These are phyloP conservation scores for Hemileccinum rubropunctum DNA, from an alignment of 768 basidiomycete genomes.

Conservation along the genomic window DNA sequence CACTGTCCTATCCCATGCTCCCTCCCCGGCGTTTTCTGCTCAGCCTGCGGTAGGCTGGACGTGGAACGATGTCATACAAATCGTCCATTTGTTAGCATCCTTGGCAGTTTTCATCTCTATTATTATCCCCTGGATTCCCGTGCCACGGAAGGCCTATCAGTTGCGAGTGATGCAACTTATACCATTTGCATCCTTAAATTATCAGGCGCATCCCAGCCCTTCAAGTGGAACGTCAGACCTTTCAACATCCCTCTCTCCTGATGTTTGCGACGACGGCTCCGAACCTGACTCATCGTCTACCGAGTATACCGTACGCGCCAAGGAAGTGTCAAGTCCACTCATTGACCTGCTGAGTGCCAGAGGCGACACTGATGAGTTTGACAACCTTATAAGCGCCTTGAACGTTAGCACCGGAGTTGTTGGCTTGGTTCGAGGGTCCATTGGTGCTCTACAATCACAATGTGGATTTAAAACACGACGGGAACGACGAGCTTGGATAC, in stretches of 20 bases:
- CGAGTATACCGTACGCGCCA: slow-evolving; percentile 23
- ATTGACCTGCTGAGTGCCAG: slow-evolving; percentile 32
- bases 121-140: slow-evolving; percentile 46
- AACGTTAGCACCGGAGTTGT: slow-evolving; percentile 37
- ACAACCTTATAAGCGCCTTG: slow-evolving; percentile 38
- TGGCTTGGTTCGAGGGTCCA: slow-evolving; percentile 33
- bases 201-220: slow-evolving; percentile 3
- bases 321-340: slow-evolving; percentile 15
- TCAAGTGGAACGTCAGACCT: slow-evolving; percentile 14
- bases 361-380: slow-evolving; percentile 39
- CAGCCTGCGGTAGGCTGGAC: slow-evolving; percentile 34
- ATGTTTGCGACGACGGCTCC: slow-evolving; percentile 24
- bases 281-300: slow-evolving; percentile 31
- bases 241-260: slow-evolving; percentile 30
- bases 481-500: slow-evolving; percentile 49
- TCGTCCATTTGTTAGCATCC: slow-evolving; percentile 65
- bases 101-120: slow-evolving; percentile 58
- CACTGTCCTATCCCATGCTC: slow-evolving; percentile 46
- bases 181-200: slow-evolving; percentile 21
- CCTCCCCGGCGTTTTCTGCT: slow-evolving; percentile 16
- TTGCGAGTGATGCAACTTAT: slow-evolving; percentile 25
- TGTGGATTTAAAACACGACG: slow-evolving; percentile 24
- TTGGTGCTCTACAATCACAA: slow-evolving; percentile 3
- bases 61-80: slow-evolving; percentile 55
- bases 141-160: slow-evolving; percentile 18